Base-by-base conservation (phyloP, 495 filamentous ascomycete species). In the Achaetomiella virescens region DNA sequence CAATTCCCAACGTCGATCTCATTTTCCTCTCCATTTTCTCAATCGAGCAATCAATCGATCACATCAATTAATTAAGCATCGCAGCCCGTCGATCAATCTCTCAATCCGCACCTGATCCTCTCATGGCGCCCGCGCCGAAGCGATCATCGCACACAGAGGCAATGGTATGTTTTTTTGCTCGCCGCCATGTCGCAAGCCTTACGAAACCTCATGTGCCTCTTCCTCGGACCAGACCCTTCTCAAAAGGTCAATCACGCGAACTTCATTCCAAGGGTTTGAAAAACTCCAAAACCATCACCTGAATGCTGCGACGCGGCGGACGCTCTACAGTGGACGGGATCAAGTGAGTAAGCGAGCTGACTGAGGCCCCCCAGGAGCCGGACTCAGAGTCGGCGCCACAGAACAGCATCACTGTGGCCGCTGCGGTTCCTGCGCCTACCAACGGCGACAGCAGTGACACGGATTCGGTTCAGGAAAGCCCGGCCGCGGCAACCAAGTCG, bases 351-450 rank as follows among this genome's bases (percentile, higher is more conserved):
- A n/a, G n/a, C 31, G 15, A 17, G 21, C 50, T 54, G 38, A 56
- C 44, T 8, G 18, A 17, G n/a, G n/a, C 20, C n/a, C 0, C 18
- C 24, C 33, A 60, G 52, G 52, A 42, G 15, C 8, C 25, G 29
- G 42, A 41, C 2, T 2, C 27, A 15, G 45, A 52, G n/a, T 52
- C 48, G 25, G 35, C 27, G 17, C 59, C 43, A 12, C 48, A 48
- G 3, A 61, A 48, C 38, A 61, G 59, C 59, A 61, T 61, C 49
- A 61, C 59, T 0, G 59, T 61, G 4, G 59, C 54, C 37, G 27
- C 48, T 21, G 54, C 21, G 17, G 15, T 15, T 48, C 18, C 29
- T 22, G 9, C 24, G 1, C 36, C 54, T 12, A 14, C 36, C 8
- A 53, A 27, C 44, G 24, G 29, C 22, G 27, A 21, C 0, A 29